These are phyloP conservation scores for Diaporthe sp. DNA, from an alignment of 2,329 filamentous ascomycete species.

Conservation along the genomic window DNA sequence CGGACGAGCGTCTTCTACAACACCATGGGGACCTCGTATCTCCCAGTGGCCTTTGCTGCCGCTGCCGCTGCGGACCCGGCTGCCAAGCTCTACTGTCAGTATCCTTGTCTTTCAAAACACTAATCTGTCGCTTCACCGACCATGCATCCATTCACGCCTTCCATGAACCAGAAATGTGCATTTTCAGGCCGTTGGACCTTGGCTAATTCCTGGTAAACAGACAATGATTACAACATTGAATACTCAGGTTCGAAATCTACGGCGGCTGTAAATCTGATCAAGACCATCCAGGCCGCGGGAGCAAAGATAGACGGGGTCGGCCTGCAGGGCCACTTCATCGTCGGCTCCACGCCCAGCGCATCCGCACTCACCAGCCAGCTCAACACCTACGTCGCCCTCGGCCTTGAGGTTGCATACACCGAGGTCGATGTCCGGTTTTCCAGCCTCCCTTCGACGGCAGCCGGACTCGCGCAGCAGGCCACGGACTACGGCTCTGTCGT, in stretches of 20 bases:
- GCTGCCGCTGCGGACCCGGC: constrained; percentile 66
- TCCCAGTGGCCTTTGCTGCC: constrained; percentile 70
- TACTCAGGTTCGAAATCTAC: constrained; percentile 61
- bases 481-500: constrained; percentile 59
- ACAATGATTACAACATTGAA: constrained; percentile 71
- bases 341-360: constrained; percentile 63
- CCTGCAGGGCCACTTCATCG: constrained; percentile 72
- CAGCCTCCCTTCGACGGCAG: constrained; percentile 55
- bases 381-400: constrained; percentile 63
- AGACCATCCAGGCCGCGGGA: constrained; percentile 60
- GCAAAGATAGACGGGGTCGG: constrained; percentile 74
- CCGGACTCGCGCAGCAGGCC: constrained; percentile 61
- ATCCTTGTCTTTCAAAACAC: constrained; percentile 24
- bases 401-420: constrained; percentile 71
- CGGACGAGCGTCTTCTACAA: constrained; percentile 67
- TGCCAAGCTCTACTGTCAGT: constrained; percentile 65
- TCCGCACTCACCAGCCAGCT: constrained; percentile 61
- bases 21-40: constrained; percentile 68
- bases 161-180: background rate
- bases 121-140: background rate
- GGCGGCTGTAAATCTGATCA: constrained; percentile 59
- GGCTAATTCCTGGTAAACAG: background rate
- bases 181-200: no score
- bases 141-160: rapidly evolving
- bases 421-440: constrained; percentile 71